Base-by-base conservation (phyloP, 2,329 filamentous ascomycete species). In the Xylariomycetidae sp. region DNA sequence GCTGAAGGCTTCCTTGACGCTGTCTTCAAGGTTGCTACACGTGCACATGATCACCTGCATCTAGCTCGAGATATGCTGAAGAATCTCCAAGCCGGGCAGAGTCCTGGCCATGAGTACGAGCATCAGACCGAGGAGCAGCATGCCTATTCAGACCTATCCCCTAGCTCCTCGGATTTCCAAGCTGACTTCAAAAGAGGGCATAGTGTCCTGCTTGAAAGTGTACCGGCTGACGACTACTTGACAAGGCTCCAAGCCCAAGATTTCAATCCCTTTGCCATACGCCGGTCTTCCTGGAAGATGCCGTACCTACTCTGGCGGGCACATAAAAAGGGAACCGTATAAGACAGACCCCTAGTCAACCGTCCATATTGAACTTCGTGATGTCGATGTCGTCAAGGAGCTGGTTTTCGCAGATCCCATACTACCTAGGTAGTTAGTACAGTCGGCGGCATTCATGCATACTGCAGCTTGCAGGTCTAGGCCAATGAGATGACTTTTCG, bases 41-140 rank as follows among this genome's bases (percentile, higher is more conserved):
- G 90, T 23, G 92, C 92, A 6, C 93, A 93, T 53, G 92, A 98
- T 56, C 92, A 98, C 60, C 68, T 98, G 20, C 94, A 95, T 47
- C 96, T 90, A 0, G 90, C 85, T 2, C 72, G 88, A 38, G 86
- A 95, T 57, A 95, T 98, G 88, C 60, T 96, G 39, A 81, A 79
- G 52, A 86, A 85, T 49, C 64, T 95, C 14, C 76, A 76, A 34
- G 79, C 77, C 4, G 86, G 88, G 2, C 64, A 82, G 47, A 79
- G 78, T 30, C 76, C 85, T 0, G 86, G 82, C 0, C 90, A 95
- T 56, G 86, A 85, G 5, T 95, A 90, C 56, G 90, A 96, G 61
- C 85, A 95, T 53, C 73, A 83, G 40, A 76, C 79, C 19, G 87
- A 95, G 53, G 79, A 79, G 31, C 85, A 83, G 23, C 73, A 78